Conservation (phyloP, 176 grass and related monocot species). For the Rhipidocladum racemiflorum region DNA sequence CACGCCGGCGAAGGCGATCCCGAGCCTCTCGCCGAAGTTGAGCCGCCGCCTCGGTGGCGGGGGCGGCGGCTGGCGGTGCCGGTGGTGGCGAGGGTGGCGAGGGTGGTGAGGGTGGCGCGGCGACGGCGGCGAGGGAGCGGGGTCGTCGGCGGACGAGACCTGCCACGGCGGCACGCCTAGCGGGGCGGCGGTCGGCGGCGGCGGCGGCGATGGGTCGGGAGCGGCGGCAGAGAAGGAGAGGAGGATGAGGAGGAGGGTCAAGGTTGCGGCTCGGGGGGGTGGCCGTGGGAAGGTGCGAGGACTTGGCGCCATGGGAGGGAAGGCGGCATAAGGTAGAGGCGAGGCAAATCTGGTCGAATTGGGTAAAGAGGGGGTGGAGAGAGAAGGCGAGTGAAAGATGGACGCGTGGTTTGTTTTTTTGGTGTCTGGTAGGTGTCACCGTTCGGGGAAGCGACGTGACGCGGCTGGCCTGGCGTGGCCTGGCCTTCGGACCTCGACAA, state of each 20-base stretch:
- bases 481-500: too few species aligned
- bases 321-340: slow-evolving; percentile 24
- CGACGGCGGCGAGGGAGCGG: neutral
- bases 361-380: neutral
- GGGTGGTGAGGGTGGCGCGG: neutral
- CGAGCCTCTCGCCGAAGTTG: slow-evolving; percentile 55
- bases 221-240: neutral
- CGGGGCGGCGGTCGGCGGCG: neutral
- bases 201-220: neutral
- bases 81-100: slow-evolving; percentile 2
- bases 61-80: neutral
- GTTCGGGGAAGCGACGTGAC: too few species aligned
- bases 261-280: slow-evolving; percentile 19
- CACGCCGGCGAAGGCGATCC: slow-evolving; percentile 48
- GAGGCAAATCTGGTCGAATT: slow-evolving; percentile 29
- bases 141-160: neutral
- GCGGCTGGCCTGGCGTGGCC: too few species aligned
- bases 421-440: too few species aligned
- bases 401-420: slow-evolving; percentile 19
- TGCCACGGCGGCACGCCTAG: slow-evolving; percentile 1
- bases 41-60: neutral
- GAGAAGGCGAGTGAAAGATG: neutral
- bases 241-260: slow-evolving; percentile 46
- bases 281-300: slow-evolving; percentile 2
- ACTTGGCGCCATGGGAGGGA: slow-evolving; percentile 39